Percentiles rank a stretch among this genome's conserved stretches.
Evolutionary conservation across 2,329 filamentous ascomycete species (phyloP).

Genomic region (Cladophialophora exuberans): DNA sequence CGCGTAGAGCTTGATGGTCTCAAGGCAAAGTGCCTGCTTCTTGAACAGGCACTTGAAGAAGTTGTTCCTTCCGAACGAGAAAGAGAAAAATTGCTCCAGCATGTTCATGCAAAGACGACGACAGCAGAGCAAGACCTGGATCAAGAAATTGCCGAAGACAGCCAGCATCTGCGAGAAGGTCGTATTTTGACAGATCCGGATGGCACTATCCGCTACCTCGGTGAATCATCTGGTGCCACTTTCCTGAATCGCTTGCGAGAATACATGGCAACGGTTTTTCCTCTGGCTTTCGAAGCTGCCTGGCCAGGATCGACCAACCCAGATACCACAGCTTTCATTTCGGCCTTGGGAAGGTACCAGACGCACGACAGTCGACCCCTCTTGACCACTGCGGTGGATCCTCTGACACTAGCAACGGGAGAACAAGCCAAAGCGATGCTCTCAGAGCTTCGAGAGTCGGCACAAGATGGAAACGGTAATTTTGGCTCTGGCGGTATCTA

Average conservation of each 20-base stretch:
- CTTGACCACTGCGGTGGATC: conserved; percentile 43
- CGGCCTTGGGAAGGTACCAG: conserved; percentile 51
- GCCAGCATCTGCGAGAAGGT: conserved; percentile 34
- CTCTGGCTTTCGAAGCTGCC: conserved; percentile 37
- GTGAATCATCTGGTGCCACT: conserved; percentile 55
- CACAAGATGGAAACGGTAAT: conserved; percentile 51
- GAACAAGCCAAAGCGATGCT: conserved; percentile 46
- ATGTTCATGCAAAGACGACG: conserved; percentile 6
- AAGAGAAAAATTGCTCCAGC: conserved; percentile 18
- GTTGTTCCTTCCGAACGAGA: conserved; percentile 17
- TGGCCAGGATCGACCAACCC: conserved; percentile 18
- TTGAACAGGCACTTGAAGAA: conserved; percentile 39
- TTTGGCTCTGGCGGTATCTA: conserved; percentile 53
- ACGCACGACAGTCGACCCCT: conserved; percentile 53
- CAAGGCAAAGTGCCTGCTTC: conserved; percentile 43
- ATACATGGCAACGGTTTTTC: conserved; percentile 49
- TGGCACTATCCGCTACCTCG: conserved; percentile 52
- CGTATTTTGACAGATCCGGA: conserved; percentile 50
- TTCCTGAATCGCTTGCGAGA: conserved; percentile 56
- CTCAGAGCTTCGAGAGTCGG: conserved; percentile 46
- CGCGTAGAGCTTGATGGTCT: conserved; percentile 49
- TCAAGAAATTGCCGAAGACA: conserved; percentile 33
- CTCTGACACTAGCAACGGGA: conserved; percentile 44
- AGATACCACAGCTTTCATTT: conserved; percentile 42
- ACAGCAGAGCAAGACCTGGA: conserved; percentile 1